Conservation (phyloP, 345 rosid species). For the Boechera stricta region DNA sequence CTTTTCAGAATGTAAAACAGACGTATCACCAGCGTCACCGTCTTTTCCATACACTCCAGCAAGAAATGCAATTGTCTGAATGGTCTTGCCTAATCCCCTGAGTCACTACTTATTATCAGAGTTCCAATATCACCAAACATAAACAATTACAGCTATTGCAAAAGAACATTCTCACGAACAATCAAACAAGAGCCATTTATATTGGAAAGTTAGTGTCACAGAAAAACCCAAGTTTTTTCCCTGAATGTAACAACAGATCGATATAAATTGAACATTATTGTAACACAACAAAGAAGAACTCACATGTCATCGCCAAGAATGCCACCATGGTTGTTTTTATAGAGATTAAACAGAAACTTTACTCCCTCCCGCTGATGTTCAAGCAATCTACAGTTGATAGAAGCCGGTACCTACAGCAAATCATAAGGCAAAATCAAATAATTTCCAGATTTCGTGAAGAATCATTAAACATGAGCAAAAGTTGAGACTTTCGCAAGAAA, state of each 20-base stretch:
- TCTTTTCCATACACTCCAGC: constrained; percentile 85
- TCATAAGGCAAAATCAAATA: constrained; percentile 8
- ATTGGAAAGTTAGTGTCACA: not conserved
- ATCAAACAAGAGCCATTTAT: constrained; percentile 3
- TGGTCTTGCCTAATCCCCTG: constrained; percentile 98
- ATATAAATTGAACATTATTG: not conserved
- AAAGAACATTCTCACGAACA: constrained; percentile 19
- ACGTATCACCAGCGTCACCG: constrained; percentile 52
- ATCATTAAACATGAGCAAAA: not conserved
- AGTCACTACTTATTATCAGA: constrained; percentile 18
- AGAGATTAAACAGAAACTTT: constrained; percentile 69
- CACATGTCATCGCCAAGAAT: constrained; percentile 98
- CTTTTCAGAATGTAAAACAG: constrained; percentile 42
- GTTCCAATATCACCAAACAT: constrained; percentile 17
- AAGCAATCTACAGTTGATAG: constrained; percentile 87
- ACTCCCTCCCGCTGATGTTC: constrained; percentile 92
- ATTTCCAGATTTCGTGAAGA: not conserved
- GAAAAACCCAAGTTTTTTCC: not conserved
- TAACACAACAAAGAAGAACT: constrained; percentile 39
- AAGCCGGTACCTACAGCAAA: constrained; percentile 72
- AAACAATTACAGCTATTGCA: constrained; percentile 8
- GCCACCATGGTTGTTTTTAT: constrained; percentile 84
- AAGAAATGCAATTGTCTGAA: constrained; percentile 91
- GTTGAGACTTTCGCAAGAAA: not conserved
- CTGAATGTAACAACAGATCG: too few species aligned